Percentiles rank a stretch among this genome's conserved stretches.
Evolutionary conservation across 495 filamentous ascomycete genomes (phyloP).

Genomic region (Penicillium crystallinum): DNA sequence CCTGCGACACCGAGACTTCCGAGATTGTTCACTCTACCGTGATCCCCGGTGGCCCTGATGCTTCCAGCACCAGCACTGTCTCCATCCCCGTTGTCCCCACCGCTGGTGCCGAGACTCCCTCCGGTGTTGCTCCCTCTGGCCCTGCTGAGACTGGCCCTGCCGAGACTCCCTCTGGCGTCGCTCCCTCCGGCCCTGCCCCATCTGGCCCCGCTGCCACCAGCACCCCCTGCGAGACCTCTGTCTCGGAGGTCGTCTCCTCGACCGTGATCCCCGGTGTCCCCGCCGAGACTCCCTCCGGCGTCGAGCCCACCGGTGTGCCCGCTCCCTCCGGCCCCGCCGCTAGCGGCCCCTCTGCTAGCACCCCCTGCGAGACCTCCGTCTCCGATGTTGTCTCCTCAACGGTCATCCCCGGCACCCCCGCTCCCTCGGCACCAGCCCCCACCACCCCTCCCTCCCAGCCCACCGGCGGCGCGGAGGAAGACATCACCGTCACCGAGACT

Average conservation of each 20-base stretch:
- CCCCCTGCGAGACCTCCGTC: neutral
- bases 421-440: constrained; percentile 11
- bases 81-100: neutral
- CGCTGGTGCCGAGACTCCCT: neutral
- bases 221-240: constrained; percentile 18
- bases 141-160: neutral
- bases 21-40: constrained; percentile 7
- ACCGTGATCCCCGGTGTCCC: constrained; percentile 3
- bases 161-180: neutral
- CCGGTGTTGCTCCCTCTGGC: no score
- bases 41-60: neutral
- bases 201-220: constrained; percentile 6
- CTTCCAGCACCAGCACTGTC: neutral
- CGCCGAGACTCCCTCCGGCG: neutral
- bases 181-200: constrained; percentile 5
- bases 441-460: constrained; percentile 9
- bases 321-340: constrained; percentile 12
- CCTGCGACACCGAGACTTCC: constrained; percentile 18
- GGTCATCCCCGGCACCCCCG: neutral
- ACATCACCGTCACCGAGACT: constrained; percentile 29
- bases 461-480: constrained; percentile 1
- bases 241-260: constrained; percentile 9
- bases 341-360: neutral
- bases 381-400: neutral
- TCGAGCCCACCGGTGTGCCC: neutral